Evolutionary conservation across 2,329 filamentous ascomycete genomes (phyloP).

Genomic region (Grosmannia penicillata): DNA sequence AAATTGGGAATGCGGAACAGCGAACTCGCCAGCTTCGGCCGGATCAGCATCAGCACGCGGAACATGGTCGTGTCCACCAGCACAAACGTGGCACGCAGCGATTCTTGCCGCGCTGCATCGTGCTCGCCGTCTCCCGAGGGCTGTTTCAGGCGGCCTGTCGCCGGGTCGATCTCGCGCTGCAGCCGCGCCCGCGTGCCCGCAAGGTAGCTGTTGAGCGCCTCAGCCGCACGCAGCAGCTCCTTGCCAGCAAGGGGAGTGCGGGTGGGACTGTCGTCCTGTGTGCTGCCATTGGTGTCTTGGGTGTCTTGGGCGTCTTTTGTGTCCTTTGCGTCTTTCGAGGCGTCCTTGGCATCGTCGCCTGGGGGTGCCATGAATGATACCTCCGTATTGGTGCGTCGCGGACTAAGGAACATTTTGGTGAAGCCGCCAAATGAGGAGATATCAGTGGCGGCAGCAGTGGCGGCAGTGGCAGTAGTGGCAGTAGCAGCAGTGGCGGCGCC

Average conservation of each 20-base stretch:
- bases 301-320: no score
- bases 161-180: slow-evolving; percentile 46
- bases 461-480: not conserved
- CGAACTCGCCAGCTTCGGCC: slow-evolving; percentile 69
- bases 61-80: slow-evolving; percentile 91
- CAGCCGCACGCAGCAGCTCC: slow-evolving; percentile 67
- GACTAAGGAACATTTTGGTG: slow-evolving; percentile 36
- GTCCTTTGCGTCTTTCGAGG: not conserved
- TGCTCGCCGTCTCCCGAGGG: slow-evolving; percentile 25
- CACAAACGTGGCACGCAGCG: slow-evolving; percentile 61
- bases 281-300: no score
- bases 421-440: slow-evolving; percentile 24
- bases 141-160: slow-evolving; percentile 49
- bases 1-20: slow-evolving; percentile 95
- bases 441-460: not conserved
- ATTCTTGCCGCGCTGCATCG: slow-evolving; percentile 50
- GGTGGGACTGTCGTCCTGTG: no score
- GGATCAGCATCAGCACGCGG: slow-evolving; percentile 85
- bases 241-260: slow-evolving; percentile 49
- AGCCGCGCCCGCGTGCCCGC: slow-evolving; percentile 64
- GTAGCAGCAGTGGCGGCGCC: no score
- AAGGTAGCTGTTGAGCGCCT: slow-evolving; percentile 74
- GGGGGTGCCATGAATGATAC: slow-evolving; percentile 46
- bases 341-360: slow-evolving; percentile 9
- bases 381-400: slow-evolving; percentile 32